Evolutionary conservation across 2,329 filamentous ascomycete species (phyloP).

Genomic region (Lecanoromycetidae sp.): DNA sequence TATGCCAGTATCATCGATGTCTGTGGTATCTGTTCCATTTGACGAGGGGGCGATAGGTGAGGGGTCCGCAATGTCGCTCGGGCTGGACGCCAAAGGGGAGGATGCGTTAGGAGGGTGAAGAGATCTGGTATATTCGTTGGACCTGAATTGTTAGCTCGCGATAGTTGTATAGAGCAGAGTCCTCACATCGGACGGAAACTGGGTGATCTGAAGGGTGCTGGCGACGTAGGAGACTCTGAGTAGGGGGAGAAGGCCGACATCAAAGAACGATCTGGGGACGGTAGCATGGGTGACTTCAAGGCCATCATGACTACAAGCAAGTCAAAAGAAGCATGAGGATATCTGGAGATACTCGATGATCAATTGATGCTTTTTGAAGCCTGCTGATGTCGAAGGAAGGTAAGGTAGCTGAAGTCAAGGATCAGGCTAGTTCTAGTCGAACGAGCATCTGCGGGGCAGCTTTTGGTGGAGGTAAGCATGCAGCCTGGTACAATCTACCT

Average conservation of each 20-base stretch:
- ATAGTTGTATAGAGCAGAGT: neutral
- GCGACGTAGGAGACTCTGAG: slow-evolving; percentile 39
- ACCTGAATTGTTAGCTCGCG: slow-evolving; percentile 26
- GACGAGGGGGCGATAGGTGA: slow-evolving; percentile 63
- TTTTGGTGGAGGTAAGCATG: neutral
- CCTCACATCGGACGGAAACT: slow-evolving; percentile 19
- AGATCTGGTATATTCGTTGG: slow-evolving; percentile 29
- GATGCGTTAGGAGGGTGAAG: slow-evolving; percentile 34
- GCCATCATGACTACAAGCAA: slow-evolving; percentile 36
- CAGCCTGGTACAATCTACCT: neutral
- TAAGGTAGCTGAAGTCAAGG: neutral
- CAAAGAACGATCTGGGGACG: slow-evolving; percentile 45
- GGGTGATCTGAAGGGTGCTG: slow-evolving; percentile 32
- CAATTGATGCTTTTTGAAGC: neutral
- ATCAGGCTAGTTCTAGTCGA: slow-evolving; percentile 4
- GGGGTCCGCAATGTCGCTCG: slow-evolving; percentile 62
- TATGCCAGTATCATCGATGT: slow-evolving; percentile 70
- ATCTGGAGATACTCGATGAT: neutral
- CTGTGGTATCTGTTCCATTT: slow-evolving; percentile 69
- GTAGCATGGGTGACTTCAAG: slow-evolving; percentile 50
- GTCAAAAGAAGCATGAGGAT: neutral
- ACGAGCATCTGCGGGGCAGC: slow-evolving; percentile 10
- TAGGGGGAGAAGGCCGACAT: slow-evolving; percentile 45
- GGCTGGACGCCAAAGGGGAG: slow-evolving; percentile 38
- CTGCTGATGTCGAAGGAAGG: neutral